These are phyloP conservation scores for Yamadazyma takamatsuzukensis DNA, from an alignment of 805 yeast genomes.

Conservation along the genomic window DNA sequence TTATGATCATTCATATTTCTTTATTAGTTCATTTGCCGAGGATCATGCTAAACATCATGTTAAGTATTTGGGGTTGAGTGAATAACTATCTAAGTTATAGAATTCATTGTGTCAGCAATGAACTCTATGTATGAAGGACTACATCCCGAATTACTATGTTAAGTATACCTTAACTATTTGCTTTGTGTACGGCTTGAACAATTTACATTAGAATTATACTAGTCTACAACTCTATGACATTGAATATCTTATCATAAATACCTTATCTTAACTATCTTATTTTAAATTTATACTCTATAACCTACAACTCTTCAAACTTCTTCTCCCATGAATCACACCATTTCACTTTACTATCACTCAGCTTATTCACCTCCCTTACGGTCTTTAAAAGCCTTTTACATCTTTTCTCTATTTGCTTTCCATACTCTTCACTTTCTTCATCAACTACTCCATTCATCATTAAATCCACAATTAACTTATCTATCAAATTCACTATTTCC, in stretches of 20 bases:
- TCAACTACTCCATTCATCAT: slow-evolving; percentile 46
- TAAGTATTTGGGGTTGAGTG: slow-evolving; percentile 43
- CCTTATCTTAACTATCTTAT: too few species aligned
- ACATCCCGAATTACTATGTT: too few species aligned
- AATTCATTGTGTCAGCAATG: too few species aligned
- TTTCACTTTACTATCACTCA: slow-evolving; percentile 49
- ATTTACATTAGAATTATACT: too few species aligned
- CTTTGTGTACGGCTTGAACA: too few species aligned
- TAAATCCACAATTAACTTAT: slow-evolving; percentile 55
- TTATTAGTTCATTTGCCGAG: slow-evolving; percentile 72
- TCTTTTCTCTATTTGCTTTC: slow-evolving; percentile 21
- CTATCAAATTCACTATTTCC: slow-evolving; percentile 45
- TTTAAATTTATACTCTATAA: too few species aligned
- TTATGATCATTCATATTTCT: slow-evolving; percentile 89
- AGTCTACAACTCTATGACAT: too few species aligned
- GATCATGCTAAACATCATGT: slow-evolving; percentile 89
- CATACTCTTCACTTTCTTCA: slow-evolving; percentile 26
- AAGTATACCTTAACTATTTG: too few species aligned
- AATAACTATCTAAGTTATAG: slow-evolving; percentile 5
- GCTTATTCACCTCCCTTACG: slow-evolving; percentile 45
- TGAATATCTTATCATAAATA: too few species aligned
- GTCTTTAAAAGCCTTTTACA: slow-evolving; percentile 29
- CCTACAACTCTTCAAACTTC: slow-evolving; percentile 29
- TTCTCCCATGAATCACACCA: slow-evolving; percentile 56
- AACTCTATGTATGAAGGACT: too few species aligned